Conservation (phyloP, 208 protist species). For the Eutreptiella sp. region DNA sequence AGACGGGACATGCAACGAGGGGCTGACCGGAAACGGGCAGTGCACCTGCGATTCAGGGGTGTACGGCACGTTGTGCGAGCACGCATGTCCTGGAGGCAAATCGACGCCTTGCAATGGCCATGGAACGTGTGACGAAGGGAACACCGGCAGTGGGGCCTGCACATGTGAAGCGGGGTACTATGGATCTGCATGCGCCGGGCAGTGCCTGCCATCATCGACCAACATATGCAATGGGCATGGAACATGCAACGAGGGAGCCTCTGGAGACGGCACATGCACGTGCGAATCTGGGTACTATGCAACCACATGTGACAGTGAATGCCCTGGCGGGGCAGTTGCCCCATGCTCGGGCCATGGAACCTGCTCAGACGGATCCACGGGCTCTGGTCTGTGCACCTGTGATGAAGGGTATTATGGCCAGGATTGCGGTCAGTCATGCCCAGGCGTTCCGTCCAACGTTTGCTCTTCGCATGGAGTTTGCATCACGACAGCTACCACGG, state of each 20-base stretch:
- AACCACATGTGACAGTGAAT: constrained; percentile 5
- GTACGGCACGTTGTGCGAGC: not conserved
- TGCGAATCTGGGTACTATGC: constrained; percentile 31
- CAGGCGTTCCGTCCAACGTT: no score
- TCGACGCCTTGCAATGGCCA: not conserved
- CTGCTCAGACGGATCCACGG: no score
- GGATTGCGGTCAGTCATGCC: no score
- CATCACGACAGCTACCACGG: no score
- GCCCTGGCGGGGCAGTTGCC: not conserved
- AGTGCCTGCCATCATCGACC: not conserved
- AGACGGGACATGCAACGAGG: no score
- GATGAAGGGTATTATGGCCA: no score
- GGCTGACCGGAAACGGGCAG: no score
- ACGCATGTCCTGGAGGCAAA: not conserved
- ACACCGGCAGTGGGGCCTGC: no score
- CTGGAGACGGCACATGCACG: constrained; percentile 32
- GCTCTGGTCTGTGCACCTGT: no score
- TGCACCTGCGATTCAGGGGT: no score
- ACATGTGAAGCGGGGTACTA: not conserved
- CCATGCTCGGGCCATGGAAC: constrained; percentile 23
- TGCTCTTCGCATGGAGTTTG: no score
- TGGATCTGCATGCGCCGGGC: not conserved
- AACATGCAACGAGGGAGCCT: constrained; percentile 14
- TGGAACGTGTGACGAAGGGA: not conserved
- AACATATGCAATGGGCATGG: constrained; percentile 22